phyloP scores from a whole-genome alignment of 768 basidiomycete genomes.

The Mycena polygramma region DNA sequence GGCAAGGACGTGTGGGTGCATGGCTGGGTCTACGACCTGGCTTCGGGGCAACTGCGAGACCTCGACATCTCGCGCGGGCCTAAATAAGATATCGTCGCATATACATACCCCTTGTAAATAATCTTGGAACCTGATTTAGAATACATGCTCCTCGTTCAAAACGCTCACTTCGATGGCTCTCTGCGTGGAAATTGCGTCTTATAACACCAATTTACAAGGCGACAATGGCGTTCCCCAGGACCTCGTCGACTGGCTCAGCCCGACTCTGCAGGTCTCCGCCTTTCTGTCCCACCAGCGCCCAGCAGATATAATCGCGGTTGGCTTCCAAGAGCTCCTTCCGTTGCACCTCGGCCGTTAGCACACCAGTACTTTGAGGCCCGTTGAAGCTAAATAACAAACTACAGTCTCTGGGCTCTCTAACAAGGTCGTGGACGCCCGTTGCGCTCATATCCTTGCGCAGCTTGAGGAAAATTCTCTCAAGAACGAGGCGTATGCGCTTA shows the following conservation, averaged over 20 bases:
- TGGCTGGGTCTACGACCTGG: conserved; percentile 80
- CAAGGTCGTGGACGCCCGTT: conserved; percentile 75
- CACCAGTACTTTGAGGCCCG: conserved; percentile 3
- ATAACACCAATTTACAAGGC: conserved; percentile 93
- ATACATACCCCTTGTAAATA: too few relatives aligned
- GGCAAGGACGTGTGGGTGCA: conserved; percentile 69
- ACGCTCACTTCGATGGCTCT: too few relatives aligned
- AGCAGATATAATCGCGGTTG: conserved; percentile 91
- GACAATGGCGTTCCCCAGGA: conserved; percentile 82
- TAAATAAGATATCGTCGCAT: conserved; percentile 14
- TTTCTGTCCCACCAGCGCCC: conserved; percentile 75
- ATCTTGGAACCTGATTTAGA: conserved; percentile 11
- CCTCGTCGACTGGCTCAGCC: conserved; percentile 92
- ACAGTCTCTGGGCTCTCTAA: conserved; percentile 85
- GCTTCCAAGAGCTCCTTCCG: conserved; percentile 94
- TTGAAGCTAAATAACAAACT: conserved; percentile 16
- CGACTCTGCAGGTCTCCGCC: conserved; percentile 81
- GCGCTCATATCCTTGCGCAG: conserved; percentile 79
- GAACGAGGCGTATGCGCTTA: conserved; percentile 81
- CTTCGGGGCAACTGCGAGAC: conserved; percentile 69
- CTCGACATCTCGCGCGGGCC: conserved; percentile 61
- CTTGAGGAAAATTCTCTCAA: conserved; percentile 79
- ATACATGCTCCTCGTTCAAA: conserved; percentile 67
- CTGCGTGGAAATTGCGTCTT: conserved; percentile 70
- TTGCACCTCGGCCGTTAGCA: conserved; percentile 82